Base-by-base conservation (phyloP, 768 basidiomycete genomes). In the Trametes coccinea region DNA sequence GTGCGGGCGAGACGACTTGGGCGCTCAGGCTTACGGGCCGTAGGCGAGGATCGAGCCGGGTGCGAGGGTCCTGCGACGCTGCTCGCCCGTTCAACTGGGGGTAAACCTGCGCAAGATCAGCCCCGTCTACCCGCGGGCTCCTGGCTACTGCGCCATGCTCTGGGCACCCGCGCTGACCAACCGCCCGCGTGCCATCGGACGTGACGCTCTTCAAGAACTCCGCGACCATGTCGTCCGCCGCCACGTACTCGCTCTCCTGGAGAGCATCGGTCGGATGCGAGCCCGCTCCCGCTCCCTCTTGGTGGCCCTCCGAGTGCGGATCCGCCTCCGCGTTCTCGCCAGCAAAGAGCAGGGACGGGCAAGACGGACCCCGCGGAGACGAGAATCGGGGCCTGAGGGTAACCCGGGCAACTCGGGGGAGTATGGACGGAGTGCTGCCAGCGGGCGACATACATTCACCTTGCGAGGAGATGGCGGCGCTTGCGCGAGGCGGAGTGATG, bases 1-100 rank as follows among this genome's bases (percentile, higher is more conserved):
- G 59, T 52, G 40, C 52, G 22, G 37, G 51, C 51, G 40, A 31
- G 3, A 48, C 59, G 39, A 54, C 59, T 31, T 53, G 46, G 29
- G 49, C 10, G 39, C 45, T 53, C 37, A 43, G 39, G 44, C 37
- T 16, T 45, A 53, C 59, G 27, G 39, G 16, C 31, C 31, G 59
- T 43, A 54, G 52, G 59, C 52, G 45, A 29, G 52, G 59, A 54
- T 60, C 59, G 59, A 39, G 59, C 31, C 41, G 58, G n/a, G 41
- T 13, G 17, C 30, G 33, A 22, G 11, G 51, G 14, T 43, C 41
- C 14, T 16, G 9, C 14, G 14, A 5, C 14, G 41, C 10, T 14
- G 7, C 13, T 8, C 8, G 8, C n/a, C 41, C 6, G 34, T 37
- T 37, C 34, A 37, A 6, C 11, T 6, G 34, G 29, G 9, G 40